phyloP scores from a whole-genome alignment of 805 yeast species.

The Metschnikowia gruessii region DNA sequence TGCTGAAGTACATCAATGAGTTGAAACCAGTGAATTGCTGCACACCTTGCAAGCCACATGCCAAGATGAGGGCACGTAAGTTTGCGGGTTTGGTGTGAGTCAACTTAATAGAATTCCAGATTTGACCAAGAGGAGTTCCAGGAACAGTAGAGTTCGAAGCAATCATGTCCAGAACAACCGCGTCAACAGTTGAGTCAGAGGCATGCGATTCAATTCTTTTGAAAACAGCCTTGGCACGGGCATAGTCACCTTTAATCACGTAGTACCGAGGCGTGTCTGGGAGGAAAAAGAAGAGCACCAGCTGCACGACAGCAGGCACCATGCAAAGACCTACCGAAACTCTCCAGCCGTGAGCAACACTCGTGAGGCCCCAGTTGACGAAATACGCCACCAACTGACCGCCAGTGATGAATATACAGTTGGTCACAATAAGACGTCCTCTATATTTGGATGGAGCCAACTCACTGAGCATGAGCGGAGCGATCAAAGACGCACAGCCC shows the following conservation, averaged over 20 bases:
- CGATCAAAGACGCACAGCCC: conserved; percentile 88
- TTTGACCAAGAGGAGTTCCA: conserved; percentile 45
- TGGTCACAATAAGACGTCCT: conserved; percentile 86
- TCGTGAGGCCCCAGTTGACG: conserved; percentile 81
- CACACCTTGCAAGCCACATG: conserved; percentile 92
- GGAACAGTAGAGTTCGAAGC: conserved; percentile 42
- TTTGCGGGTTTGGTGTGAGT: conserved; percentile 72
- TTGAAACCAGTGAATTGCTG: conserved; percentile 98
- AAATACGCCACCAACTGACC: conserved; percentile 95
- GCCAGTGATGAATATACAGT: conserved; percentile 87
- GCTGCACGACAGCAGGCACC: conserved; percentile 80
- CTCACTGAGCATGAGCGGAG: conserved; percentile 92
- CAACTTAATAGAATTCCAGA: conserved; percentile 59
- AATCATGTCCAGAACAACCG: conserved; percentile 65
- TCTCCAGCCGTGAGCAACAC: conserved; percentile 86
- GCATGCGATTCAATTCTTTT: conserved; percentile 61
- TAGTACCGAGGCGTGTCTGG: conserved; percentile 96
- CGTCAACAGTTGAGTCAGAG: conserved; percentile 58
- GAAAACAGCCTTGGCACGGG: conserved; percentile 65
- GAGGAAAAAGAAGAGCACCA: conserved; percentile 71
- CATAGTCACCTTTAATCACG: conserved; percentile 64
- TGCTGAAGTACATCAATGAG: conserved; percentile 91
- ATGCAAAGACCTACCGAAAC: conserved; percentile 85
- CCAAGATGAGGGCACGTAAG: conserved; percentile 83
- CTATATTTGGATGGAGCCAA: conserved; percentile 89